Evolutionary conservation across 2,329 filamentous ascomycete species (phyloP).

Genomic region (Xylariales sp.): DNA sequence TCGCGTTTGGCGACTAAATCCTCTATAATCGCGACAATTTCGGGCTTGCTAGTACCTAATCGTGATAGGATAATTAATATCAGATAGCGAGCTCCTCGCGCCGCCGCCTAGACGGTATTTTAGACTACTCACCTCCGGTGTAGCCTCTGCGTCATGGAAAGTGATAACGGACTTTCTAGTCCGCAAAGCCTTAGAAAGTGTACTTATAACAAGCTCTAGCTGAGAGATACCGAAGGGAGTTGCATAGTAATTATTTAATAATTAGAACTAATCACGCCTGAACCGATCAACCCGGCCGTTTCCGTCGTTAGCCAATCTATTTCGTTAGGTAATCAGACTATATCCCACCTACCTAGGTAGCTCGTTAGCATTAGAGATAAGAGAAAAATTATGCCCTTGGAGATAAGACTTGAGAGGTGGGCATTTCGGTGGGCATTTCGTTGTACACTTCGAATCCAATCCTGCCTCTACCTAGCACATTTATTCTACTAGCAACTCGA

Average conservation of each 20-base stretch:
- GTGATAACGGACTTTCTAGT: conserved; percentile 32
- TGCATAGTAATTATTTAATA: background rate
- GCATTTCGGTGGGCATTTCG: conserved; percentile 18
- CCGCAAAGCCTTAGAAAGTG: conserved; percentile 31
- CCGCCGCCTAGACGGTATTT: conserved; percentile 48
- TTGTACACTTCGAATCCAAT: conserved; percentile 31
- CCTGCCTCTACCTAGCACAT: conserved; percentile 10
- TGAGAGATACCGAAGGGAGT: conserved; percentile 22
- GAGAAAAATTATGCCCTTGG: background rate
- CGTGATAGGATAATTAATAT: conserved; percentile 47
- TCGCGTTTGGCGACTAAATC: background rate
- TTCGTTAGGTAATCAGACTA: background rate
- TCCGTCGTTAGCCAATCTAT: conserved; percentile 31
- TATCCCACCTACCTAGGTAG: too few species aligned
- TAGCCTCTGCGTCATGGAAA: conserved; percentile 17
- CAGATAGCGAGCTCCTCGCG: conserved; percentile 47
- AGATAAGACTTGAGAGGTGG: conserved; percentile 28
- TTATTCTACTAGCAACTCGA: conserved; percentile 14
- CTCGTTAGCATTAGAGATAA: too few species aligned
- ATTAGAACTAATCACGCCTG: conserved; percentile 7
- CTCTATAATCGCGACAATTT: conserved; percentile 36
- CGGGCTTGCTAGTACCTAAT: conserved; percentile 40
- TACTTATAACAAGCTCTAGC: conserved; percentile 21
- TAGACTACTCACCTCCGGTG: conserved; percentile 25
- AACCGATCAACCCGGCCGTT: conserved; percentile 1